Conservation (phyloP, 371 early-diverging fungal species). For the Lichtheimia corymbifera region DNA sequence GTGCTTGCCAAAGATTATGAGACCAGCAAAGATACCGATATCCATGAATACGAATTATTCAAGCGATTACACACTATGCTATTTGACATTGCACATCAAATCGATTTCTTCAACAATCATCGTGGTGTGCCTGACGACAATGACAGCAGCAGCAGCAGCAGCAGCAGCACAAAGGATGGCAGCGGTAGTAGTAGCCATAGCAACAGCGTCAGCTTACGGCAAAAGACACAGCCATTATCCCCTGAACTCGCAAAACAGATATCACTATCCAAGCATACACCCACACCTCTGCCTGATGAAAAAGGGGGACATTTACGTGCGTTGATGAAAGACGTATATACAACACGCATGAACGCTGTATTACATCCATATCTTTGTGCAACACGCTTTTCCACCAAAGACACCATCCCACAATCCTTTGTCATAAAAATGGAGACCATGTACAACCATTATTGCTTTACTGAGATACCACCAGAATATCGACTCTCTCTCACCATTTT, state of each 20-base stretch:
- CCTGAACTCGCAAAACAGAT: background rate
- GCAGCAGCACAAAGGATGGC: slow-evolving; percentile 3
- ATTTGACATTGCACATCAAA: slow-evolving; percentile 10
- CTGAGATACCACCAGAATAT: slow-evolving; percentile 20
- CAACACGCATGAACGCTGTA: slow-evolving; percentile 1
- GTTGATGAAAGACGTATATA: slow-evolving; percentile 23
- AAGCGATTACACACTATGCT: slow-evolving; percentile 31
- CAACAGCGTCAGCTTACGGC: background rate
- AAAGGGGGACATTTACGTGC: slow-evolving; percentile 15
- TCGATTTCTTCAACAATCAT: slow-evolving; percentile 30
- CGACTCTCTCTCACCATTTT: slow-evolving; percentile 24
- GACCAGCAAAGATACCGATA: slow-evolving; percentile 2
- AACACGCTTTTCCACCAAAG: slow-evolving; percentile 20
- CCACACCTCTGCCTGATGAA: slow-evolving; percentile 30
- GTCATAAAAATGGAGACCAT: slow-evolving; percentile 24
- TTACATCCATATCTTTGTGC: slow-evolving; percentile 20
- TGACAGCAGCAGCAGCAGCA: too few relatives aligned
- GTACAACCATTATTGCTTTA: slow-evolving; percentile 21
- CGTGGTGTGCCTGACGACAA: slow-evolving; percentile 29
- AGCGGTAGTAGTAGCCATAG: too few relatives aligned
- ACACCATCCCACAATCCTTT: slow-evolving; percentile 26
- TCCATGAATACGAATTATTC: slow-evolving; percentile 33
- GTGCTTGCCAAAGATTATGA: slow-evolving; percentile 20
- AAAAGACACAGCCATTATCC: background rate
- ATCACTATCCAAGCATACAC: slow-evolving; percentile 2